A percentile compares a stretch with the other conserved stretches of the same genome.
Evolutionary conservation across 2,329 filamentous ascomycete genomes (phyloP).

Genomic region (Ascomycota sp.): DNA sequence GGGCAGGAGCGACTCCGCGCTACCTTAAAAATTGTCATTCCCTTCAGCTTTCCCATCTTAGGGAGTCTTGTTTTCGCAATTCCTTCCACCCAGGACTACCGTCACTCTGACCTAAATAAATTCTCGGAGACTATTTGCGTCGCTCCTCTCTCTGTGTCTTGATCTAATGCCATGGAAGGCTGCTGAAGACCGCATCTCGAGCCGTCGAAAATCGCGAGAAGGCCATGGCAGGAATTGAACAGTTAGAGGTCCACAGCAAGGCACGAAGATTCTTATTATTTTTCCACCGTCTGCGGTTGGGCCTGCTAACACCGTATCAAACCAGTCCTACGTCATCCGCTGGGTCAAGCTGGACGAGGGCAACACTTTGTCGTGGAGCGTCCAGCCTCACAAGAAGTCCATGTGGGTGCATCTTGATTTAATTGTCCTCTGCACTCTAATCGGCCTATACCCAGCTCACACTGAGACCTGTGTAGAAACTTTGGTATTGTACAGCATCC

Average conservation of each 20-base stretch:
- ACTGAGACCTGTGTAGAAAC: slow-evolving; percentile 31
- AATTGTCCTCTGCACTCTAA: no score
- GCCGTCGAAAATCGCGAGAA: background rate
- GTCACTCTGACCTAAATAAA: no score
- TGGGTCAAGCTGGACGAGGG: slow-evolving; percentile 84
- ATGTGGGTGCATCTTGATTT: slow-evolving; percentile 27
- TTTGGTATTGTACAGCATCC: slow-evolving; percentile 97
- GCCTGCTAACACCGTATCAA: background rate
- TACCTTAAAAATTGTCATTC: no score
- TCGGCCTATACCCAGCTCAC: background rate
- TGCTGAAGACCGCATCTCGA: no score
- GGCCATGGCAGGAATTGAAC: slow-evolving; percentile 88
- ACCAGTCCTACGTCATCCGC: slow-evolving; percentile 85
- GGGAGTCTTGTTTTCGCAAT: no score
- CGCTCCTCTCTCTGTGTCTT: no score
- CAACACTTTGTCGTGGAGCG: slow-evolving; percentile 89
- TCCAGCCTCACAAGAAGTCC: slow-evolving; percentile 94
- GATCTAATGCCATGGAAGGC: no score
- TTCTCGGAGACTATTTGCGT: no score
- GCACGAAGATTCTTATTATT: slow-evolving; percentile 22
- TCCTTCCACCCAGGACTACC: no score
- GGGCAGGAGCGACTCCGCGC: no score
- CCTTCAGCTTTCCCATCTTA: no score
- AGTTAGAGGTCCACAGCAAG: slow-evolving; percentile 93
- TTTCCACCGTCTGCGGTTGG: background rate